Base-by-base conservation (phyloP, 2,329 filamentous ascomycete species). In the Fusarium nodosum region DNA sequence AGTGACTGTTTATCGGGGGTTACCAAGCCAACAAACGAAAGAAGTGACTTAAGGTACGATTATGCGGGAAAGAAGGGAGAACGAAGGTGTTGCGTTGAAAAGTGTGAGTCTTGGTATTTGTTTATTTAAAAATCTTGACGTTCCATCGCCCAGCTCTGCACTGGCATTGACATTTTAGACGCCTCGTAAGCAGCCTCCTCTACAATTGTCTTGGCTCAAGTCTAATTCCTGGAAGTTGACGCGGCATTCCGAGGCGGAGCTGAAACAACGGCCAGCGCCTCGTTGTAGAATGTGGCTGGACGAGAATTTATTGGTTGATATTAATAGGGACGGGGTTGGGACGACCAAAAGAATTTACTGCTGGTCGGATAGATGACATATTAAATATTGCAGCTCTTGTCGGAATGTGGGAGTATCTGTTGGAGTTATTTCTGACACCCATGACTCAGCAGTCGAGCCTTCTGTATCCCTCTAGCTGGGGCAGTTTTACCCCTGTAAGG, bases 211-310 rank as follows among this genome's bases (percentile, higher is more conserved):
- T 67, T 71, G 68, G 68, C 64, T 64, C 50, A 39, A 65, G 62
- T 63, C 57, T 62, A 66, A 66, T 66, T 66, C 62, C 61, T 54
- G 51, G 60, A 39, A 41, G 66, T 75, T 75, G 71, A 75, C 73
- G 73, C 73, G 73, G 73, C 73, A 74, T 59, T 73, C 47, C 47
- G 73, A 65, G 73, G 73, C 73, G 73, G 61, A 73, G 73, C 72
- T 73, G 73, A 74, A 68, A 75, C 73, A 68, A 64, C 65, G 69
- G 64, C 70, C 73, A 66, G 63, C 65, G 71, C 73, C 70, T 71
- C 64, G 48, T 61, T 67, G 39, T 64, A 20, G 42, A 61, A 66
- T 72, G 73, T 75, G 73, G 73, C 73, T 75, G 68, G 65, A 56
- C 38, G 13, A 11, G 5, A 2, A 3, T 5, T 59, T 48, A 72